Conservation (phyloP, 2,329 filamentous ascomycete species). For the Cephalotrichum gorgonifer region DNA sequence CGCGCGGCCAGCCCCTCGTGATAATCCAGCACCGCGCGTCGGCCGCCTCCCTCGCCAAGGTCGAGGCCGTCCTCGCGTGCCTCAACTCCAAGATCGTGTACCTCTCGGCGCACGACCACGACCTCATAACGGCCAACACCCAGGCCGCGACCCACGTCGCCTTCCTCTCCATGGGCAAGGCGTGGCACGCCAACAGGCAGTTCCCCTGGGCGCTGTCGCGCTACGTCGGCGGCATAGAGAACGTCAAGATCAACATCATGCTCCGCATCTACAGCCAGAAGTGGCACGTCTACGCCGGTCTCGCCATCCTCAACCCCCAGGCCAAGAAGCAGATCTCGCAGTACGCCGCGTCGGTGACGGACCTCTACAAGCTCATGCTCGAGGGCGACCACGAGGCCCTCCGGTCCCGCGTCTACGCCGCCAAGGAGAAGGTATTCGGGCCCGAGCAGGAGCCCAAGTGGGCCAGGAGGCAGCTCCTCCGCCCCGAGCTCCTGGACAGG, state of each 20-base stretch:
- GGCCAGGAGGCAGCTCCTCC: slow-evolving; percentile 57
- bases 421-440: slow-evolving; percentile 62
- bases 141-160: slow-evolving; percentile 97
- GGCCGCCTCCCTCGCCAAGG: slow-evolving; percentile 62
- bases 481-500: slow-evolving; percentile 76
- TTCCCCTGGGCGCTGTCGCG: slow-evolving; percentile 97
- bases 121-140: slow-evolving; percentile 95
- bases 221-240: slow-evolving; percentile 95
- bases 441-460: slow-evolving; percentile 54
- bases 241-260: slow-evolving; percentile 98
- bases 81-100: slow-evolving; percentile 80
- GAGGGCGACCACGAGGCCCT: slow-evolving; percentile 71
- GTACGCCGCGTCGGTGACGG: slow-evolving; percentile 86
- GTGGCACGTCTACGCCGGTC: slow-evolving; percentile 97
- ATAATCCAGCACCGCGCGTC: slow-evolving; percentile 88
- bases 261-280: slow-evolving; percentile 96
- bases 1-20: slow-evolving; percentile 82
- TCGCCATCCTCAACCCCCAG: slow-evolving; percentile 92
- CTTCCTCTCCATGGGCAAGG: slow-evolving; percentile 94
- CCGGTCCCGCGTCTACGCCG: slow-evolving; percentile 53
- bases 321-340: slow-evolving; percentile 88
- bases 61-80: slow-evolving; percentile 72
- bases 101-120: slow-evolving; percentile 78
- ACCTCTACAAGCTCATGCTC: slow-evolving; percentile 95
- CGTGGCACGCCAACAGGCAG: slow-evolving; percentile 89